Base-by-base conservation (phyloP, 768 basidiomycete genomes). In the Amylocystis lapponica region DNA sequence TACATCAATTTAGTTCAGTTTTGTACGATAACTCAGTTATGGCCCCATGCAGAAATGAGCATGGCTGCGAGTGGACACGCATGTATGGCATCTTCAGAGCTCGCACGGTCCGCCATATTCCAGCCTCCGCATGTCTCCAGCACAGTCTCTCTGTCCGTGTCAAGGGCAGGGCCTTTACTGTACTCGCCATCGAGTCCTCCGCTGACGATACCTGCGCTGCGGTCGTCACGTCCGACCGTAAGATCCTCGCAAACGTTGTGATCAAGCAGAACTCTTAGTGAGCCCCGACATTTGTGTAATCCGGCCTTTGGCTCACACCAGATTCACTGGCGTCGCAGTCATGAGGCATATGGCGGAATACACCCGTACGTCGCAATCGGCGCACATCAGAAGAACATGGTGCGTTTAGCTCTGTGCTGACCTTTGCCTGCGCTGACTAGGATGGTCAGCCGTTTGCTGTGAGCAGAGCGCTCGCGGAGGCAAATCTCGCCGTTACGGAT, bases 181-280 rank as follows among this genome's bases (percentile, higher is more conserved):
- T 88, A 12, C 73, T 89, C 7, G 85, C 79, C 7, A 55, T 95
- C 27, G 93, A 96, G 63, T 83, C 84, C 2, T 93, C 90, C 11
- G 91, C 92, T 12, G 95, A 99, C 61, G 96, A 98, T 58, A 88
- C 92, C 1, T 95, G 92, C 54, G 90, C 83, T 13, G 86, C 94
- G 1, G 71, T 98, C 38, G 85, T 99, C 27, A 75, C 78, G 16
- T 86, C 83, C 1, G 67, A 75, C 7, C 74, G 79, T 16, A 56
- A 70, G 56, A 71, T 98, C 30, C 78, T 87, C 41, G 83, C 90
- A 2, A 95, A 93, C 60, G 76, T 97, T 4, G 83, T 98, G 47
- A 66, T 89, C 29, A 89, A 86, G 57, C 94, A 98, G 57, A 75
- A 87, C 48, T 57, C 73, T 30, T 57, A 81, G 80, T 82, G 49